Evolutionary conservation across 192 early-diverging fungal genomes (phyloP).

Genomic region (Physocladia obscura): DNA sequence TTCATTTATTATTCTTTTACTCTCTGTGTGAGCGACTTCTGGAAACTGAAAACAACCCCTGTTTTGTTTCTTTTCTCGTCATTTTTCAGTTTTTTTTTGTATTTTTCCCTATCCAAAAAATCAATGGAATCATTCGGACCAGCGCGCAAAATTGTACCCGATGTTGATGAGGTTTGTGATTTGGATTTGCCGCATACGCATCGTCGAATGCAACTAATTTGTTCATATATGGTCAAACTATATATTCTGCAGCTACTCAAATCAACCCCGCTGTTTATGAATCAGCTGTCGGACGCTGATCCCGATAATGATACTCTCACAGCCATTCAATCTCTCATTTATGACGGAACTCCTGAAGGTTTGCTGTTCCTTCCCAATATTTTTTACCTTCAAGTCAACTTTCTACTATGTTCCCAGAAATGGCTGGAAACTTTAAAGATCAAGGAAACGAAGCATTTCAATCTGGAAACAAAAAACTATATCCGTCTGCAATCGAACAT

Average conservation of each 20-base stretch:
- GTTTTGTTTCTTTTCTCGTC: neutral
- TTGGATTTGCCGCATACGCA: too few relatives aligned
- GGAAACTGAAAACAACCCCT: too few relatives aligned
- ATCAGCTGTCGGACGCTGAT: constrained; percentile 63
- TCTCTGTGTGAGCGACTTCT: too few relatives aligned
- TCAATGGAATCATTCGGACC: constrained; percentile 1
- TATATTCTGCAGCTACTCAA: constrained; percentile 23
- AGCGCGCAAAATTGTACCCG: neutral
- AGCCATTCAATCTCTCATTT: constrained; percentile 81
- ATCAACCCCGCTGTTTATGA: constrained; percentile 93
- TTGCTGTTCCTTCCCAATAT: neutral
- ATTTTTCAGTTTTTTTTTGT: neutral
- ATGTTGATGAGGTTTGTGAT: too few relatives aligned
- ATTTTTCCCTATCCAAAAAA: neutral
- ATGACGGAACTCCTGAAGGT: constrained; percentile 93
- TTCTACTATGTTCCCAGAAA: constrained; percentile 47
- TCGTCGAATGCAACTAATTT: too few relatives aligned
- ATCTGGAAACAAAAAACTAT: constrained; percentile 55
- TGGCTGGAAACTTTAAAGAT: constrained; percentile 90
- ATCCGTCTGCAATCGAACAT: constrained; percentile 74
- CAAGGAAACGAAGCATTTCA: constrained; percentile 94
- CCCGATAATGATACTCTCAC: constrained; percentile 71
- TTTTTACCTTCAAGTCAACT: neutral
- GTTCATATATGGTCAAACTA: too few relatives aligned
- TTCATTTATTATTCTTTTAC: too few relatives aligned